phyloP scores from a whole-genome alignment of 352 stramenopile genomes.

The Phytophthora brassicae region DNA sequence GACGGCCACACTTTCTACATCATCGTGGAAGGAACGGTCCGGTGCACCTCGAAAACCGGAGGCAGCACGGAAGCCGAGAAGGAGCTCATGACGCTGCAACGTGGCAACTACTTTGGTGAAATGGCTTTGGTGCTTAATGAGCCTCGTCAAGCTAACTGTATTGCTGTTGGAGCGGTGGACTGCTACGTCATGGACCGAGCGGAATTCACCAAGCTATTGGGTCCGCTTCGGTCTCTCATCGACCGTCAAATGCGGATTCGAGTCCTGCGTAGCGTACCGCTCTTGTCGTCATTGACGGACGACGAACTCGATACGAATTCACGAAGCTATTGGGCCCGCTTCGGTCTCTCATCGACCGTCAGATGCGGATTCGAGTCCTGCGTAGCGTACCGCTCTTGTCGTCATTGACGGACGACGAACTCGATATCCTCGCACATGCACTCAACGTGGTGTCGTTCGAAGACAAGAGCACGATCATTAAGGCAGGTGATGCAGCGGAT shows the following conservation, averaged over 20 bases:
- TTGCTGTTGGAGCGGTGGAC: slow-evolving; percentile 77
- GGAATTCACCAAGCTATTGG: slow-evolving; percentile 89
- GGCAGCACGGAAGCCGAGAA: slow-evolving; percentile 60
- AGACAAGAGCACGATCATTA: slow-evolving; percentile 87
- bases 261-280: slow-evolving; percentile 90
- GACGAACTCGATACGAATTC: too few relatives aligned
- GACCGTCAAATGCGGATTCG: slow-evolving; percentile 91
- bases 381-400: slow-evolving; percentile 89
- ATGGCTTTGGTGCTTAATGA: slow-evolving; percentile 88
- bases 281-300: slow-evolving; percentile 88
- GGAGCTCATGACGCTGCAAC: slow-evolving; percentile 76
- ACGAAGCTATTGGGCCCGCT: slow-evolving; percentile 82
- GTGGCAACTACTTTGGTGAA: slow-evolving; percentile 88
- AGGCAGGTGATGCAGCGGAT: slow-evolving; percentile 75
- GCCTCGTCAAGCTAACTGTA: slow-evolving; percentile 84
- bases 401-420: slow-evolving; percentile 86
- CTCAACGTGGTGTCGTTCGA: slow-evolving; percentile 85
- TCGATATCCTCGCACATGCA: slow-evolving; percentile 85
- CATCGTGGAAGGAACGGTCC: slow-evolving; percentile 92
- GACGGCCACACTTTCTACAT: slow-evolving; percentile 98
- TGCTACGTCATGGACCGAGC: slow-evolving; percentile 91
- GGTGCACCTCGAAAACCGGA: slow-evolving; percentile 59
- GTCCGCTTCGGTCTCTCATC: slow-evolving; percentile 70
- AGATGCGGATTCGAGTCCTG: slow-evolving; percentile 94
- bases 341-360: slow-evolving; percentile 72